phyloP scores from a whole-genome alignment of 352 stramenopile genomes.

The Phytophthora citrophthora region DNA sequence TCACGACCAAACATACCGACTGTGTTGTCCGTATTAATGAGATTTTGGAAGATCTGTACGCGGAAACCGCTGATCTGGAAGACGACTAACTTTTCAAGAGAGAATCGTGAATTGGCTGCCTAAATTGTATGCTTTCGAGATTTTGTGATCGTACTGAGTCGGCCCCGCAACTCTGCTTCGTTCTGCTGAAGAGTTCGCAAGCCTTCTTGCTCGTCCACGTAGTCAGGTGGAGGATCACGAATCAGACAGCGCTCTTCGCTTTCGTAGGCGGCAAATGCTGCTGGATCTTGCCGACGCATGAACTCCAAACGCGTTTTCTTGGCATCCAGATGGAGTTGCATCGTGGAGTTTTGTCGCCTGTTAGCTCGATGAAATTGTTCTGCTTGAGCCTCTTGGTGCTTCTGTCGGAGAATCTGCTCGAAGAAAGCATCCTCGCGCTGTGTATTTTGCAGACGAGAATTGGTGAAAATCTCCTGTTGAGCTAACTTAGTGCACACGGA shows the following conservation, averaged over 20 bases:
- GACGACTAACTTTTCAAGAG: slow-evolving; percentile 23
- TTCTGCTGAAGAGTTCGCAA: slow-evolving; percentile 47
- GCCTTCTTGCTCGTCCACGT: slow-evolving; percentile 53
- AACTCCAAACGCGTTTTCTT: slow-evolving; percentile 78
- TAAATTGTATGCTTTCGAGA: slow-evolving; percentile 24
- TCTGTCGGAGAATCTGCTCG: slow-evolving; percentile 60
- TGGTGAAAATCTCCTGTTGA: slow-evolving; percentile 58
- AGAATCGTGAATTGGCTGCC: background rate
- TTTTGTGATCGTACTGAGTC: slow-evolving; percentile 55
- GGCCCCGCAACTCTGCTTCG: slow-evolving; percentile 60
- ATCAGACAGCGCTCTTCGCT: slow-evolving; percentile 52
- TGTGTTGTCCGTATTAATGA: slow-evolving; percentile 85
- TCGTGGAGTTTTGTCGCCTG: slow-evolving; percentile 68
- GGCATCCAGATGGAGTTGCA: slow-evolving; percentile 77
- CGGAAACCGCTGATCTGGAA: slow-evolving; percentile 61
- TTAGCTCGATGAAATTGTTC: slow-evolving; percentile 64
- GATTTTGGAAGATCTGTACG: slow-evolving; percentile 68
- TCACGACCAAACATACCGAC: slow-evolving; percentile 60
- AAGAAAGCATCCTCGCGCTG: slow-evolving; percentile 57
- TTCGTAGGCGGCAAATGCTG: slow-evolving; percentile 56
- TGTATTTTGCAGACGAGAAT: slow-evolving; percentile 13
- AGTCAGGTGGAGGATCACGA: slow-evolving; percentile 54
- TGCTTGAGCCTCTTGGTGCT: slow-evolving; percentile 71
- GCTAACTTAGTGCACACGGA: slow-evolving; percentile 66
- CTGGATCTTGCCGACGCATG: slow-evolving; percentile 67